These are phyloP conservation scores for Discostella stelligera DNA, from an alignment of 352 stramenopile species.

Conservation along the genomic window DNA sequence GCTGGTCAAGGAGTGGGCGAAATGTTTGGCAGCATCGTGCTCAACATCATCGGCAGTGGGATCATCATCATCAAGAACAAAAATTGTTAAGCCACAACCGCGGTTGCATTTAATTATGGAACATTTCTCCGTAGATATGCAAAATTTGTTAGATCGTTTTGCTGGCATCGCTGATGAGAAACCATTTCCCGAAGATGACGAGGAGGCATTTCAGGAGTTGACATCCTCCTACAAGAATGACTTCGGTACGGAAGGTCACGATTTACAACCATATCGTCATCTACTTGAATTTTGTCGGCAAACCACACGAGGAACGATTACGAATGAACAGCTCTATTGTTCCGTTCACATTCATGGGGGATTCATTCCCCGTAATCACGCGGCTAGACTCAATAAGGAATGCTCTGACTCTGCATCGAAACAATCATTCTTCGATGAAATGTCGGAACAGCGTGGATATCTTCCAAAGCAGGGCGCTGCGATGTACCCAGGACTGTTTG, in stretches of 20 bases:
- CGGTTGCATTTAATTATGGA: conserved; percentile 72
- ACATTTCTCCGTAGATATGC: conserved; percentile 76
- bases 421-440: conserved; percentile 37
- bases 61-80: neutral
- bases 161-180: neutral
- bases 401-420: conserved; percentile 32
- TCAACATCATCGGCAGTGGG: neutral
- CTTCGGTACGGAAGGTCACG: conserved; percentile 65
- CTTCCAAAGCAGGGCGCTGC: conserved; percentile 25
- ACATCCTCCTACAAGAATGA: conserved; percentile 51
- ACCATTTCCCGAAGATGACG: conserved; percentile 16
- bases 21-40: conserved; percentile 6
- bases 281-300: conserved; percentile 57
- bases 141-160: conserved; percentile 61
- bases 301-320: conserved; percentile 10
- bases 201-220: conserved; percentile 52
- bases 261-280: conserved; percentile 62
- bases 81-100: neutral
- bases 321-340: conserved; percentile 11
- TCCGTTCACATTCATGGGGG: conserved; percentile 58
- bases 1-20: conserved; percentile 47
- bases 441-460: conserved; percentile 30
- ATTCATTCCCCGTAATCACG: conserved; percentile 69
- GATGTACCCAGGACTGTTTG: conserved; percentile 51
- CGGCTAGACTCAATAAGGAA: conserved; percentile 67